Percentiles rank a stretch among this genome's conserved stretches.
These are phyloP conservation scores for Candida ovalis DNA, from an alignment of 805 yeast genomes.

Conservation along the genomic window DNA sequence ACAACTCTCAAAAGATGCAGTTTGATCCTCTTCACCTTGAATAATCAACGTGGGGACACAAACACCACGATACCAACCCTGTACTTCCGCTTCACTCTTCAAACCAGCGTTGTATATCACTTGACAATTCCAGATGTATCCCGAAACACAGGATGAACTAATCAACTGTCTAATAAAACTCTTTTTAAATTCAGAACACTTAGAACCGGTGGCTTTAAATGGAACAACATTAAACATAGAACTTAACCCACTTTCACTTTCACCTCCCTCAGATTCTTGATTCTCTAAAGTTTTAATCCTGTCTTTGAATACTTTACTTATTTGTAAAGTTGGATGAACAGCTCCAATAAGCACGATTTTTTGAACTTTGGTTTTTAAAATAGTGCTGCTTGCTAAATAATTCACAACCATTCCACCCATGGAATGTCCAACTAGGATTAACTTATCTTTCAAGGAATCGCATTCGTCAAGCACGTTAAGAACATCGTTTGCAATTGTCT, in stretches of 20 bases:
- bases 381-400: slow-evolving; percentile 5
- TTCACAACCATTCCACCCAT: slow-evolving; percentile 19
- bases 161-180: slow-evolving; percentile 11
- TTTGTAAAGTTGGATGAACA: slow-evolving; percentile 10
- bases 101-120: slow-evolving; percentile 10
- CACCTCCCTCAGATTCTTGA: too few species aligned
- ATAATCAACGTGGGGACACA: slow-evolving; percentile 8
- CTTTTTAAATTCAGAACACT: slow-evolving; percentile 7
- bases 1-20: slow-evolving; percentile 11
- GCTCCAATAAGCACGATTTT: slow-evolving; percentile 12
- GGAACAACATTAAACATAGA: slow-evolving; percentile 10
- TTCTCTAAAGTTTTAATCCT: slow-evolving; percentile 3
- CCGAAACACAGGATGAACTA: slow-evolving; percentile 4
- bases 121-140: slow-evolving; percentile 11
- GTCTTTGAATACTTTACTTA: slow-evolving; percentile 7
- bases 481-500: slow-evolving; percentile 12
- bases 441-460: slow-evolving; percentile 5
- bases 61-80: slow-evolving; percentile 5
- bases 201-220: slow-evolving; percentile 11
- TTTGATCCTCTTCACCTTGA: slow-evolving; percentile 10
- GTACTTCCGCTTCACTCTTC: slow-evolving; percentile 3
- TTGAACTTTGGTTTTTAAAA: slow-evolving; percentile 1
- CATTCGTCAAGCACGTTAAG: slow-evolving; percentile 11
- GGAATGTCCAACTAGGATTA: slow-evolving; percentile 14
- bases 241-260: too few species aligned